Evolutionary conservation across 345 rosid genomes (phyloP).

Genomic region (Gossypium herbaceum): DNA sequence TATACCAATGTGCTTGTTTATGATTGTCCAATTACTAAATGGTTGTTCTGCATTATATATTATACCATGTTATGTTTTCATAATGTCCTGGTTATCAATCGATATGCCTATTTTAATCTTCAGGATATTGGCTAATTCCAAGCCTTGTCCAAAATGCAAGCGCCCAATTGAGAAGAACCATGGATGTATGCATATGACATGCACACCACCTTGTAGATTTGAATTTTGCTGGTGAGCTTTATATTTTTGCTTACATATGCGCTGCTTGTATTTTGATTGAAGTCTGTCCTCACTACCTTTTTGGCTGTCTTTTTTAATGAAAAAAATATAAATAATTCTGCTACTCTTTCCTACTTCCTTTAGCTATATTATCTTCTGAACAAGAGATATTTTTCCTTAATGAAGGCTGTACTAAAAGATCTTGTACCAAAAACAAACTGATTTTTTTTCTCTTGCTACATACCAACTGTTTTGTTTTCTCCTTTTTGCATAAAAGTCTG

Average conservation of each 20-base stretch:
- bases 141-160: conserved; percentile 99
- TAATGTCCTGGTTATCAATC: neutral
- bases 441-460: neutral
- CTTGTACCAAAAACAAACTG: neutral
- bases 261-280: neutral
- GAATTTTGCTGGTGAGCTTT: conserved; percentile 67
- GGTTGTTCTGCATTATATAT: neutral
- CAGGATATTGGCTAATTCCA: conserved; percentile 96
- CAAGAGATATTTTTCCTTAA: neutral
- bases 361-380: neutral
- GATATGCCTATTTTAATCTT: conserved; percentile 4
- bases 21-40: neutral
- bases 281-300: neutral
- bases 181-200: conserved; percentile 93
- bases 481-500: neutral
- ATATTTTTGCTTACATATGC: neutral
- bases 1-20: neutral
- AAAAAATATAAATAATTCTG: neutral
- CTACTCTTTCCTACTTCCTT: neutral
- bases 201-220: conserved; percentile 76
- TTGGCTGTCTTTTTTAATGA: neutral
- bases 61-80: neutral
- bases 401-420: neutral
- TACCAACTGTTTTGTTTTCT: neutral
- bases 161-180: conserved; percentile 98